Percentiles rank a stretch among this genome's conserved stretches.
phyloP scores from a whole-genome alignment of 306 rosid species.

The Begonia loranthoides region DNA sequence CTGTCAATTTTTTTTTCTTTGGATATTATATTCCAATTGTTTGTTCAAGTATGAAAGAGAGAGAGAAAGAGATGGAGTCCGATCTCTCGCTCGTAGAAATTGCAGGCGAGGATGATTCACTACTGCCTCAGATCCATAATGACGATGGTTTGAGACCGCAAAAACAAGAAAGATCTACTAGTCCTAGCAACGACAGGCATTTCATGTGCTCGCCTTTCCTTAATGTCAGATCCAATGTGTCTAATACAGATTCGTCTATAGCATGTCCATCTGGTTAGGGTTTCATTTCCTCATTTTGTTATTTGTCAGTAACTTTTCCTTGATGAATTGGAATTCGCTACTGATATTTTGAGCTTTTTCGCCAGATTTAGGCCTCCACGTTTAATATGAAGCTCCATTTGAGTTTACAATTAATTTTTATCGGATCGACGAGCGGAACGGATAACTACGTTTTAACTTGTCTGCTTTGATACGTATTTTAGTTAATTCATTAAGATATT shows the following conservation, averaged over 20 bases:
- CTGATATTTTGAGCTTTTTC: no score
- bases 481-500: no score
- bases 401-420: not conserved
- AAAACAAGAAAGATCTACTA: not conserved
- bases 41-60: not conserved
- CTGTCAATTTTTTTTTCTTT: not conserved
- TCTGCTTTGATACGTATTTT: no score
- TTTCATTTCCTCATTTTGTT: conserved; percentile 8
- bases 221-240: conserved; percentile 25
- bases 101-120: conserved; percentile 62
- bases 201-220: conserved; percentile 72
- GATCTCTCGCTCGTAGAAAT: conserved; percentile 62
- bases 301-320: not conserved
- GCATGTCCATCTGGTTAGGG: conserved; percentile 31
- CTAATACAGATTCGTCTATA: conserved; percentile 2
- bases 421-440: no score
- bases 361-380: no score
- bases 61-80: conserved; percentile 30
- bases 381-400: not conserved
- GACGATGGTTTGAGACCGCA: conserved; percentile 5
- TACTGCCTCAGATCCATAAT: conserved; percentile 20
- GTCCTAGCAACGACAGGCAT: conserved; percentile 5
- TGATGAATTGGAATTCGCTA: not conserved
- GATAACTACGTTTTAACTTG: no score
- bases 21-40: not conserved